A percentile compares a stretch with the other conserved stretches of the same genome.
phyloP scores from a whole-genome alignment of 73 alveolate species.

The Tetrahymena borealis region DNA sequence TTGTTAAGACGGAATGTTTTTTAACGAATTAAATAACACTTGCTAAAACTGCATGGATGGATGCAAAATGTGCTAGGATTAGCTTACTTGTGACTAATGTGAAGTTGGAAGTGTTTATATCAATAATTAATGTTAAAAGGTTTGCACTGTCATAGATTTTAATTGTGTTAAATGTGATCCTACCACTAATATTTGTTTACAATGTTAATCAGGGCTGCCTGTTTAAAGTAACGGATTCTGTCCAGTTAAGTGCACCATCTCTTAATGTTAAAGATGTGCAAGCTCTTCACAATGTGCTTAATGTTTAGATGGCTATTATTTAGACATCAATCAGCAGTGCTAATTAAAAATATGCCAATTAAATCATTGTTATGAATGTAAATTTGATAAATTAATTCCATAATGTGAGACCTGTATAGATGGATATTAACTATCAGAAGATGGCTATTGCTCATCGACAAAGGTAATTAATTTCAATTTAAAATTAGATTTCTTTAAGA shows the following conservation, averaged over 20 bases:
- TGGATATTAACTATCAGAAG: neutral
- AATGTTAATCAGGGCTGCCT: neutral
- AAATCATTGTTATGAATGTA: neutral
- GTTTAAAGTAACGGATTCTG: neutral
- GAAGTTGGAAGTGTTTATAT: neutral
- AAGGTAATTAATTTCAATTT: neutral
- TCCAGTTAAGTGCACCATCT: neutral
- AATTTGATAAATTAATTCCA: neutral
- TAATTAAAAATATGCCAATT: neutral
- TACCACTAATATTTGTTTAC: neutral
- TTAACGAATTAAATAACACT: neutral
- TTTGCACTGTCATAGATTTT: neutral
- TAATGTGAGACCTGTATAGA: neutral
- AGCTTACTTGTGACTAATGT: neutral
- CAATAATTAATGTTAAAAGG: neutral
- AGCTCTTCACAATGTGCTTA: neutral
- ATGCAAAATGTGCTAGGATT: neutral
- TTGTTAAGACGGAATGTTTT: neutral
- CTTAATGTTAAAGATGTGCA: neutral
- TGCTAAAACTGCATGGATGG: neutral
- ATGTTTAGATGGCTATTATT: neutral
- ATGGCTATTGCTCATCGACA: neutral
- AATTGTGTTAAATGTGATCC: neutral
- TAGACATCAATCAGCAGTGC: neutral
- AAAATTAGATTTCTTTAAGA: neutral